Evolutionary conservation across 768 basidiomycete genomes (phyloP).

Genomic region (Austroboletus festivus): DNA sequence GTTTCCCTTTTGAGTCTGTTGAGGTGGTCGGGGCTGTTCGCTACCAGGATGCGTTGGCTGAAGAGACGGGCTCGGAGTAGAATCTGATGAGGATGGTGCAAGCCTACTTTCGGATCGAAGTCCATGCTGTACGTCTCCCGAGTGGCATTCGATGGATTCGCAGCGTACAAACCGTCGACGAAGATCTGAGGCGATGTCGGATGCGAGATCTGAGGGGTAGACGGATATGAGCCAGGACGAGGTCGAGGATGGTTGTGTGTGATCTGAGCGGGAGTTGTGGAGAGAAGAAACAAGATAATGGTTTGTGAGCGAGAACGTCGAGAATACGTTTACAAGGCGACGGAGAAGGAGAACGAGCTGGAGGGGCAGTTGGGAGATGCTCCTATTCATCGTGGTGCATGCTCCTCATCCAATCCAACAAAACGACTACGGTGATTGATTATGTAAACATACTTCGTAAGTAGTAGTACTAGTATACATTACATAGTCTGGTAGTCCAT

Average conservation of each 20-base stretch:
- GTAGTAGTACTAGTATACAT: too few species aligned
- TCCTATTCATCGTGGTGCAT: slow-evolving; percentile 34
- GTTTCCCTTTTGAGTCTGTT: slow-evolving; percentile 19
- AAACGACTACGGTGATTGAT: too few species aligned
- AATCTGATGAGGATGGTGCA: too few species aligned
- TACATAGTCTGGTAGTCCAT: too few species aligned
- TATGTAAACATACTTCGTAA: slow-evolving; percentile 9
- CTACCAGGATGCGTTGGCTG: slow-evolving; percentile 12
- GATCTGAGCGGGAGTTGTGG: neutral
- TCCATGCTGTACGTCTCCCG: neutral
- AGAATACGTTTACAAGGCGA: slow-evolving; percentile 65
- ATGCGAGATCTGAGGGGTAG: neutral
- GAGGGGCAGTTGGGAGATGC: slow-evolving; percentile 48
- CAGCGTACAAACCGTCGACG: neutral
- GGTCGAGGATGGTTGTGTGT: neutral
- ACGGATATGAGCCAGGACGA: slow-evolving; percentile 18
- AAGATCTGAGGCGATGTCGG: neutral
- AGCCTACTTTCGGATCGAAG: neutral
- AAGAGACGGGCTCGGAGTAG: neutral
- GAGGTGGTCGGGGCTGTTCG: slow-evolving; percentile 2
- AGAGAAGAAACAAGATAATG: slow-evolving; percentile 28
- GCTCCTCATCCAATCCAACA: too few species aligned
- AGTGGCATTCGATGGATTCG: neutral
- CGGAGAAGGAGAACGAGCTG: slow-evolving; percentile 61
- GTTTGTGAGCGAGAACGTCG: slow-evolving; percentile 65